Evolutionary conservation across 495 filamentous ascomycete genomes (phyloP).

Genomic region (Talaromyces borbonicus): DNA sequence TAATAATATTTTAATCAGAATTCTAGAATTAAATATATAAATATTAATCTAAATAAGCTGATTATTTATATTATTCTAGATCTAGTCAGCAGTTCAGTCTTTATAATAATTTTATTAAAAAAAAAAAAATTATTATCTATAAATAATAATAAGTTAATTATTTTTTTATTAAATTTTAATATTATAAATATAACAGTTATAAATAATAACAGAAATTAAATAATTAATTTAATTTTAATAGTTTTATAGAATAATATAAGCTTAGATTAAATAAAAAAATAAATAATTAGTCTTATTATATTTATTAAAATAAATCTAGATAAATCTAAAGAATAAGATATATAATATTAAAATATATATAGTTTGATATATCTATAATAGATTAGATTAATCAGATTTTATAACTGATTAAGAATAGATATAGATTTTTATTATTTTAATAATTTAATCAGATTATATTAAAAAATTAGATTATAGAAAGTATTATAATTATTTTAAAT

Average conservation of each 20-base stretch:
- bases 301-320: background rate
- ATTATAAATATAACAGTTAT: too few relatives aligned
- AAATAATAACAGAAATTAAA: too few relatives aligned
- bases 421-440: background rate
- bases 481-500: background rate
- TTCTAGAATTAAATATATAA: background rate
- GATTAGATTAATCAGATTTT: too few relatives aligned
- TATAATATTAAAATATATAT: background rate
- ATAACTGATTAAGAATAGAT: background rate
- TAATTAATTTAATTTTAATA: background rate
- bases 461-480: background rate
- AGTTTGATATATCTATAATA: background rate
- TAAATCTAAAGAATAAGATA: background rate
- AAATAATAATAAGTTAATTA: too few relatives aligned
- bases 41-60: background rate
- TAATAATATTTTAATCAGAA: background rate
- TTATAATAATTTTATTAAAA: background rate
- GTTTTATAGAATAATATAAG: background rate
- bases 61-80: background rate
- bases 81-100: background rate
- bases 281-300: background rate
- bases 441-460: background rate
- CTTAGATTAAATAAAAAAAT: background rate
- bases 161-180: too few relatives aligned
- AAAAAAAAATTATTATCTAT: too few relatives aligned